A percentile compares a stretch with the other conserved stretches of the same genome.
Evolutionary conservation across 805 yeast genomes (phyloP).

Genomic region (Lipomyces yamanashiensis): DNA sequence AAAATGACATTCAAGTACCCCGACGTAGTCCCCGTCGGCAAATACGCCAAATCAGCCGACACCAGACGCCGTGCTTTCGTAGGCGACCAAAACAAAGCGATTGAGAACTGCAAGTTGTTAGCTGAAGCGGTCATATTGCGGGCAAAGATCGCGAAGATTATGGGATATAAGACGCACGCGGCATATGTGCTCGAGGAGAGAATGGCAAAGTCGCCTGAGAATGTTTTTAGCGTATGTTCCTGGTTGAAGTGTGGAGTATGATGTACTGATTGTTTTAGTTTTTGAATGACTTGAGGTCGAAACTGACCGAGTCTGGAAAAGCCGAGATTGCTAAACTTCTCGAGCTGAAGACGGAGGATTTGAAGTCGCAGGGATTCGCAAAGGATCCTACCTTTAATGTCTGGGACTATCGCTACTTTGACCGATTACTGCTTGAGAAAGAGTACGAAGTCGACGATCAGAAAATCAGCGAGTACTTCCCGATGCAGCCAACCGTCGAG

Average conservation of each 20-base stretch:
- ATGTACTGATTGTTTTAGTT: conserved; percentile 46
- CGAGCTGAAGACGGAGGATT: conserved; percentile 59
- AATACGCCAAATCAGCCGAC: conserved; percentile 64
- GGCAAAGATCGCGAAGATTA: conserved; percentile 60
- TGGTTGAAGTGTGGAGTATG: background rate
- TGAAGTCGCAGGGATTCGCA: conserved; percentile 51
- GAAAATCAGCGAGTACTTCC: conserved; percentile 77
- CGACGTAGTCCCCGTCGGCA: conserved; percentile 75
- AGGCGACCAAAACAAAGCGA: conserved; percentile 70
- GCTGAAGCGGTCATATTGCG: conserved; percentile 65
- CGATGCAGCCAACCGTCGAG: conserved; percentile 65
- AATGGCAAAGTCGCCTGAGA: conserved; percentile 74
- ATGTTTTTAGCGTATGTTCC: conserved; percentile 50
- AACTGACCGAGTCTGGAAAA: conserved; percentile 63
- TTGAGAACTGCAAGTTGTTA: conserved; percentile 66
- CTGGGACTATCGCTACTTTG: conserved; percentile 78
- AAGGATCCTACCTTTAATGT: conserved; percentile 53
- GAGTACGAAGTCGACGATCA: conserved; percentile 74
- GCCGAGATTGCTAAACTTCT: conserved; percentile 57
- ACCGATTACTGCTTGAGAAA: conserved; percentile 66
- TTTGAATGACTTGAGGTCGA: conserved; percentile 62
- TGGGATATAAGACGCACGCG: conserved; percentile 73
- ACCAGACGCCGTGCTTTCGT: conserved; percentile 70
- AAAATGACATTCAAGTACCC: conserved; percentile 84
- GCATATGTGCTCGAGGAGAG: conserved; percentile 74